Evolutionary conservation across 1,284 basidiomycete species (phyloP), one percentile per base, ranked within the genome.

Genomic region (Dichomitus squalens): DNA sequence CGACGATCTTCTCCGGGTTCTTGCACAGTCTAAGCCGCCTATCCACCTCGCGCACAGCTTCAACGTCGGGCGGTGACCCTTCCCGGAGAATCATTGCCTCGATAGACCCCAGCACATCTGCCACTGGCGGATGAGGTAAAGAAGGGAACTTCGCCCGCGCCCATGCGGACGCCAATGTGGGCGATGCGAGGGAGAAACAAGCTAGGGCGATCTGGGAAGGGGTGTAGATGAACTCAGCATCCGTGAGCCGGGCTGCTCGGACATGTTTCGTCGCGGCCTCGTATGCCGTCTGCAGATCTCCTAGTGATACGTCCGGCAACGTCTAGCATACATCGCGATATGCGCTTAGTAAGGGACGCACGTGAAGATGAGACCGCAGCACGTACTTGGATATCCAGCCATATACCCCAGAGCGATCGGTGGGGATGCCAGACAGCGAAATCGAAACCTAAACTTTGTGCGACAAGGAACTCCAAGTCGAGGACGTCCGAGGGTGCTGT

Each of bases 151-250:
- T 92, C 27, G 78, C 76, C 14, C 72, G 71, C 6, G 78, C 72
- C 93, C 88, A 98, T 61, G 78, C 79, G 25, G 79, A 73, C 1
- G 89, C 86, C 8, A 93, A 71, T 0, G 80, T 71, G 0, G 84
- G 80, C 21, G 87, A 80, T 4, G 82, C 85, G 9, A 93, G 73
- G 11, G 85, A 86, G 60, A 95, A 78, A 40, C 88, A 87, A 1
- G 94, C 91, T n/a, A 97, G 79, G 0, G 93, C 94, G 65, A 99
- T 96, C 75, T 98, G 96, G 2, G 93, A 89, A 0, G 96, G 96
- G 5, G 94, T 83, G 70, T 92, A 98, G 49, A 96, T 81, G 66
- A 99, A 86, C 72, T 99, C 96, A 16, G 87, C 90, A 71, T 98
- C 95, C 3, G 96, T 96, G 20, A 96, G 77, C 18, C 96, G 87